Evolutionary conservation across 73 alveolate genomes (phyloP), one percentile per base, ranked within the genome.

Genomic region (Diophrys sp.): DNA sequence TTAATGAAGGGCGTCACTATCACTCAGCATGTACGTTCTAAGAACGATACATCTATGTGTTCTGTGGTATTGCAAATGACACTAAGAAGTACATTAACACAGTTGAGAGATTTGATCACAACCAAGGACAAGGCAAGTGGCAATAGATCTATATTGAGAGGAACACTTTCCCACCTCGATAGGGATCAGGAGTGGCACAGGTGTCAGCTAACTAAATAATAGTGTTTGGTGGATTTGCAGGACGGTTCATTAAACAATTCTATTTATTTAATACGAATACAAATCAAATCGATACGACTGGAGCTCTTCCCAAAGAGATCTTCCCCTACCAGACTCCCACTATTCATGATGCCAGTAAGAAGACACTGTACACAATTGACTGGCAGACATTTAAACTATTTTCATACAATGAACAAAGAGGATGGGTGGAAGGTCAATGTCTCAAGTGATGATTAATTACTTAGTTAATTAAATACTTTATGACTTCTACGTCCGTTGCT

Each of bases 401-500:
- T 53, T n/a, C 71, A 30, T 82, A 62, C 67, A 0, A 29, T 1
- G 75, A 78, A 32, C 54, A 70, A 14, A 27, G n/a, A n/a, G n/a
- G 70, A 8, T 82, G 90, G 90, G 23, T 73, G 78, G 14, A 81
- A 74, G 27, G 79, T 82, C 14, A 82, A 66, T 33, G 75, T 26
- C 26, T 72, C 30, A 25, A 14, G 25, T 23, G 23, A 23, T 72
- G 57, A 2, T 70, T 70, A 29, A 29, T 27, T 66, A 66, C 11
- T 66, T 66, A 66, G 11, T 14, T 25, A 70, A 18, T 26, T 18
- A 27, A 8, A 18, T 14, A 8, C 25, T n/a, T n/a, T n/a, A n/a
- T n/a, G n/a, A n/a, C n/a, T n/a, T n/a, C 88, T 2, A 95, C 97
- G 30, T 95, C 86, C 33, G 95, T 85, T 1, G 98, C 99, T 79